Evolutionary conservation across 495 filamentous ascomycete species (phyloP), one percentile per base, ranked within the genome.

Genomic region (Penicillium soppii): DNA sequence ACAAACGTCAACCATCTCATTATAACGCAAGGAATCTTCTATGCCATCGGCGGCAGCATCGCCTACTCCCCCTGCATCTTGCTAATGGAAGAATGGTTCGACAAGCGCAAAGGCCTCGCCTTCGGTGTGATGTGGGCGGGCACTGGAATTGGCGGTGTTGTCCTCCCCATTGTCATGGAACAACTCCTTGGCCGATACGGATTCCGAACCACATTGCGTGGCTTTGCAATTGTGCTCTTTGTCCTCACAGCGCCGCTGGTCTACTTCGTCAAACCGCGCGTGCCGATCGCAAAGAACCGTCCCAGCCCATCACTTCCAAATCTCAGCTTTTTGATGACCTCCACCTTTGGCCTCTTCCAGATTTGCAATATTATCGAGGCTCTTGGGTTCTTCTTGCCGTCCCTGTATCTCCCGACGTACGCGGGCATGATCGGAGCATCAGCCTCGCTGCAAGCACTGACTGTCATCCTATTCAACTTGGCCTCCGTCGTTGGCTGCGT

Each of bases 331-430:
- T 25, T 82, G 5, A 16, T 56, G 12, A 62, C 66, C 6, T 60
- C 53, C 0, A 63, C 68, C 0, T 87, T 86, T 54, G 57, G 67
- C 44, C 50, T 79, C 20, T 76, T 81, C 38, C 72, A 82, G 52
- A 22, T 72, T 0, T 75, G 76, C 42, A 83, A 83, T 58, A 66
- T 78, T 8, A 37, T 82, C 36, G 71, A 87, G 60, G 72, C 70
- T 0, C 56, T 81, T 0, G 85, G 84, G 1, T 88, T 73, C 56
- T 86, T 86, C 62, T 58, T 86, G 2, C 83, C 84, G 0, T 62
- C 68, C 0, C 69, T 84, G 23, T 88, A 83, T 57, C 69, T 88
- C 1, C 80, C 82, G 7, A 71, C 74, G 4, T 85, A 80, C 56
- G 80, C 77, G 0, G 54, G 69, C 7, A 50, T 62, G 17, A 62